Evolutionary conservation across 148 eudicot genomes (phyloP), one percentile per base, ranked within the genome.

Genomic region (Rhododendron kiyosumense): DNA sequence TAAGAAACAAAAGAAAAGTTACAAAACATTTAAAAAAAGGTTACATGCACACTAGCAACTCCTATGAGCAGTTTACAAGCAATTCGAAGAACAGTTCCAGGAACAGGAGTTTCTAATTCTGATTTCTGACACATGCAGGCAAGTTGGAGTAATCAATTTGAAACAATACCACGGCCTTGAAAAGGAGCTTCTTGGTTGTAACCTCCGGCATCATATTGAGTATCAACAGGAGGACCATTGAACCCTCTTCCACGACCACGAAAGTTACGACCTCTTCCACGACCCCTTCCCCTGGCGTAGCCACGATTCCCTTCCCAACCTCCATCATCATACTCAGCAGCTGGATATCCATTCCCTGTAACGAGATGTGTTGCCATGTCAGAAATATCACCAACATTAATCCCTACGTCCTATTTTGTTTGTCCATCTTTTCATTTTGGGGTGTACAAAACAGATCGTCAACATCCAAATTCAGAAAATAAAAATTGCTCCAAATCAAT

Each of bases 251-350:
- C 98, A 87, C 93, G 93, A 26, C 94, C 95, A 82, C 95, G 92
- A 79, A 79, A 88, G 82, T 87, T 88, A 83, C 98, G 96, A 83
- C 94, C 96, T 85, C 98, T 92, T 6, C 96, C 97, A 36, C 95
- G 91, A 14, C 98, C 95, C 85, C 96, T 90, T 45, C 98, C 99
- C 91, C 96, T 90, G 24, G 90, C 84, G 85, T 87, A 92, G 43
- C 97, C 95, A 67, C 92, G 90, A 88, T 91, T 91, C 46, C 90
- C 85, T 83, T 95, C 99, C 92, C 91, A 94, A 24, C 98, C 97
- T 74, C 95, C 99, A 87, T 96, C 94, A 32, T 94, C 98, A 80
- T 88, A 94, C 81, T 92, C 97, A 78, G 79, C 87, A 81, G 92
- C 65, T 85, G 93, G 77, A 88, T 81, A 96, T 8, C 96, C 97